Percentiles rank a stretch among this genome's conserved stretches.
These are phyloP conservation scores for Globisporangium cederbergense DNA, from an alignment of 352 stramenopile species.

Conservation along the genomic window DNA sequence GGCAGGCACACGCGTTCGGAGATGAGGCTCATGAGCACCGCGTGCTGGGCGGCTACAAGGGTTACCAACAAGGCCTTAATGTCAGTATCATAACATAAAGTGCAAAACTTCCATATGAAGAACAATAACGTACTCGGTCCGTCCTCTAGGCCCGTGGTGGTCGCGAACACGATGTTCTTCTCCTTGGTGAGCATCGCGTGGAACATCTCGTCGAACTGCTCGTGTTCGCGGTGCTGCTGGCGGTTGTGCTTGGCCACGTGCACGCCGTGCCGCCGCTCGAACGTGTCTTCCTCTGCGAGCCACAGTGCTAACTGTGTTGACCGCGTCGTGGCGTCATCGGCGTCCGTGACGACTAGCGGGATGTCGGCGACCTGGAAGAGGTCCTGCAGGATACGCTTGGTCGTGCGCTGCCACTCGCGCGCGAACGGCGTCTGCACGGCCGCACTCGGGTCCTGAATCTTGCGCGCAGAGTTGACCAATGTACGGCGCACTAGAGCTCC, in stretches of 20 bases:
- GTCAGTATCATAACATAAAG: neutral
- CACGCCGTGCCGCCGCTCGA: conserved; percentile 34
- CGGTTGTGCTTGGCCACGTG: conserved; percentile 41
- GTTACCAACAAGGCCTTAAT: neutral
- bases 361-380: conserved; percentile 61
- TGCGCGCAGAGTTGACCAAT: conserved; percentile 34
- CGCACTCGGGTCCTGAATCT: conserved; percentile 24
- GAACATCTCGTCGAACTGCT: conserved; percentile 61
- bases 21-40: conserved; percentile 56
- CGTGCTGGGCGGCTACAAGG: conserved; percentile 40
- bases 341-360: conserved; percentile 22
- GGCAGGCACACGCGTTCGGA: conserved; percentile 58
- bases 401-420: conserved; percentile 63
- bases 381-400: conserved; percentile 54
- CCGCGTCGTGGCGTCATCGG: conserved; percentile 21
- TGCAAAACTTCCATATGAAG: neutral
- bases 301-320: conserved; percentile 42
- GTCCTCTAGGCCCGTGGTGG: conserved; percentile 72
- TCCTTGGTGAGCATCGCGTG: conserved; percentile 60
- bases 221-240: conserved; percentile 33
- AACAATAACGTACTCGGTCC: conserved; percentile 39
- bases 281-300: conserved; percentile 39
- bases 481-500: conserved; percentile 50
- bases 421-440: conserved; percentile 49
- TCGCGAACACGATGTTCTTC: conserved; percentile 71